These are phyloP conservation scores for Talaromyces trachyspermus DNA, from an alignment of 495 filamentous ascomycete genomes.

Conservation along the genomic window DNA sequence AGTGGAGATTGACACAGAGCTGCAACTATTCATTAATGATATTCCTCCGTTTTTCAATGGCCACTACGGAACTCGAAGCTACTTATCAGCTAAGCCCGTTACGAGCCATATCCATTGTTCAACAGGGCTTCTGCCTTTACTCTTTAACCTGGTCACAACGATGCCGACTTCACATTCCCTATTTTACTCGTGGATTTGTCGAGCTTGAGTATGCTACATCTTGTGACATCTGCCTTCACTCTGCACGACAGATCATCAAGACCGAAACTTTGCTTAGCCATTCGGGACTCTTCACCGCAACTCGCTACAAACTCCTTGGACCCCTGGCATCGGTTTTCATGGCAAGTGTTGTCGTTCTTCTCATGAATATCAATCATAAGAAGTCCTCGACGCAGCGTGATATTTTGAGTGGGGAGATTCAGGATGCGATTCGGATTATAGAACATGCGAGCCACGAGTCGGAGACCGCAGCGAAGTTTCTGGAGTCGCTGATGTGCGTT, in stretches of 20 bases:
- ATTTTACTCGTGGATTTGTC: slow-evolving; percentile 18
- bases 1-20: neutral
- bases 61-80: neutral
- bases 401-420: slow-evolving; percentile 19
- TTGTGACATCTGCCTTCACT: slow-evolving; percentile 25
- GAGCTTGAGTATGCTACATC: slow-evolving; percentile 24
- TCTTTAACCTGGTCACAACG: slow-evolving; percentile 11
- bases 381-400: slow-evolving; percentile 2
- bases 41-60: neutral
- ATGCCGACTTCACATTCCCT: slow-evolving; percentile 34
- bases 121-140: neutral
- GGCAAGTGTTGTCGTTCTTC: slow-evolving; percentile 24
- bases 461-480: slow-evolving; percentile 24
- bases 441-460: slow-evolving; percentile 25
- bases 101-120: neutral
- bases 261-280: slow-evolving; percentile 11
- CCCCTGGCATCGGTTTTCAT: slow-evolving; percentile 26
- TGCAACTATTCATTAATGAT: neutral
- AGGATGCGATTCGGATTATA: slow-evolving; percentile 25
- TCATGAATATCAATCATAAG: slow-evolving; percentile 25
- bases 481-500: slow-evolving; percentile 25
- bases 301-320: slow-evolving; percentile 13
- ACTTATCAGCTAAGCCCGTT: neutral
- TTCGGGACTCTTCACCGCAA: neutral
- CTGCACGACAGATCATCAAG: slow-evolving; percentile 24